Conservation (phyloP, 2,329 filamentous ascomycete species). For the Ambrosiella cleistominuta region DNA sequence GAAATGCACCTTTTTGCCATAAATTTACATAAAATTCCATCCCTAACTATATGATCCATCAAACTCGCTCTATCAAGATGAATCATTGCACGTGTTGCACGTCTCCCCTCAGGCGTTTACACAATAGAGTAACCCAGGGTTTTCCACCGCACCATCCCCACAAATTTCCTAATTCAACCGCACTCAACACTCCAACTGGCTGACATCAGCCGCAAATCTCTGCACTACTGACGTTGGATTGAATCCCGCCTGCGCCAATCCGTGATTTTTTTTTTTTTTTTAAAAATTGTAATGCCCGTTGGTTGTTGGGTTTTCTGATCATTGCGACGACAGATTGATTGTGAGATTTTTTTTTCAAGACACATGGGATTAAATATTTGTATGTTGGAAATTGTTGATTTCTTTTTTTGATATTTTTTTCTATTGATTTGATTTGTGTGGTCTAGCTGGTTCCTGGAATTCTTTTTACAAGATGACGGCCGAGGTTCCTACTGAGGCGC, state of each 20-base stretch:
- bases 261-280: not conserved
- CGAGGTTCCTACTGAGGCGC: slow-evolving; percentile 17
- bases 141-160: not conserved
- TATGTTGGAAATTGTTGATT: not conserved
- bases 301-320: too few relatives aligned
- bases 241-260: not conserved
- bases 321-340: too few relatives aligned
- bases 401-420: not conserved
- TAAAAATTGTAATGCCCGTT: not conserved
- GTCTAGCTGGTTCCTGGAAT: not conserved
- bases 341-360: too few relatives aligned
- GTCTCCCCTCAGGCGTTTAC: not conserved
- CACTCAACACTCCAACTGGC: not conserved
- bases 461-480: slow-evolving; percentile 16
- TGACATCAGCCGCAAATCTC: slow-evolving; percentile 5
- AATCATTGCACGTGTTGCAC: not conserved
- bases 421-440: not conserved
- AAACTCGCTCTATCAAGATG: not conserved
- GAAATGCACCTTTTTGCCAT: too few relatives aligned
- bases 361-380: too few relatives aligned
- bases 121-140: not conserved
- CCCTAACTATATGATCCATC: not conserved
- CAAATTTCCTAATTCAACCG: not conserved
- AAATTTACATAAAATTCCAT: not conserved
- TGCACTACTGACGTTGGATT: not conserved